Evolutionary conservation across 306 rosid genomes (phyloP).

Genomic region (Castanea crenata): DNA sequence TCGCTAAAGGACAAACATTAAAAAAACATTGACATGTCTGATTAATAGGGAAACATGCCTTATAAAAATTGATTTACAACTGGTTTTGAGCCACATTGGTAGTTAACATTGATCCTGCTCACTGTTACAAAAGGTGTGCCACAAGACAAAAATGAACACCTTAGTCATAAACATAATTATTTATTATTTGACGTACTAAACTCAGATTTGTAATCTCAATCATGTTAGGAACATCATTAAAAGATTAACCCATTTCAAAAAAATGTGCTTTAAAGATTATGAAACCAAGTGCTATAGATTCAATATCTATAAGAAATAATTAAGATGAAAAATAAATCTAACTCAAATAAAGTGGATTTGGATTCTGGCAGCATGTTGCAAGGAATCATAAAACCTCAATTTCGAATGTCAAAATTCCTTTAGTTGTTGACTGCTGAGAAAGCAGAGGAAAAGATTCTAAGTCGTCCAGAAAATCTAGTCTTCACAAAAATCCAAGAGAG

Average conservation of each 20-base stretch:
- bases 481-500: not conserved
- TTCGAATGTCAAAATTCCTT: not conserved
- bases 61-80: not conserved
- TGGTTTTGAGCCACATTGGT: slow-evolving; percentile 7
- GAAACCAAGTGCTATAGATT: not conserved
- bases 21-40: not conserved
- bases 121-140: slow-evolving; percentile 6
- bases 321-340: not conserved
- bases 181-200: not conserved
- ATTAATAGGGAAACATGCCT: not conserved
- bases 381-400: not conserved
- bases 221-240: not conserved
- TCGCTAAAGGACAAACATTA: not conserved
- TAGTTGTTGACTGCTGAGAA: not conserved
- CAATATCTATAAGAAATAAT: not conserved
- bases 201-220: not conserved
- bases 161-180: not conserved
- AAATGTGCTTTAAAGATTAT: too few relatives aligned
- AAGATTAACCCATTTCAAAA: not conserved
- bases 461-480: not conserved
- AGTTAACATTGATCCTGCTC: not conserved
- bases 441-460: not conserved
- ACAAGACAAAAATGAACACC: not conserved
- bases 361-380: not conserved
- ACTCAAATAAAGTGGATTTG: not conserved